phyloP scores from a whole-genome alignment of 768 basidiomycete genomes.

The Lactarius hengduanensis region DNA sequence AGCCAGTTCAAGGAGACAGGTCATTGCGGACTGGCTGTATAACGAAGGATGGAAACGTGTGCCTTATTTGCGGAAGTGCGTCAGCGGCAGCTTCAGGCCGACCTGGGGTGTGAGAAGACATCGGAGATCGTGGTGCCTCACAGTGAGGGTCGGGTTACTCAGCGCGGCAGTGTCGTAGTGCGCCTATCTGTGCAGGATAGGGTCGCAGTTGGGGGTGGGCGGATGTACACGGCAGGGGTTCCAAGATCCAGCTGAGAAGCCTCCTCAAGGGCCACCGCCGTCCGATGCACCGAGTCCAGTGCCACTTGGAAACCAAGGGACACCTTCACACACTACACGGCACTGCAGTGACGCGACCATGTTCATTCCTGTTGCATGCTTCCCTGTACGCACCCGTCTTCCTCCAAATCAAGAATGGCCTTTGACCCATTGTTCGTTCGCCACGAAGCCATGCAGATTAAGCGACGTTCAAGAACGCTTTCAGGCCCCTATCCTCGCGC shows the following conservation, averaged over 20 bases:
- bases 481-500: constrained; percentile 18
- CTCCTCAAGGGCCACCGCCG: constrained; percentile 5
- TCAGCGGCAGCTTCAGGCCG: constrained; percentile 19
- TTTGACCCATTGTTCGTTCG: constrained; percentile 12
- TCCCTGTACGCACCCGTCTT: constrained; percentile 21
- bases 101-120: not conserved
- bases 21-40: constrained; percentile 15
- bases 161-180: constrained; percentile 16
- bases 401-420: constrained; percentile 13
- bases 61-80: constrained; percentile 14
- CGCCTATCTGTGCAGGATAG: constrained; percentile 23
- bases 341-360: constrained; percentile 15
- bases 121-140: constrained; percentile 11
- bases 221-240: constrained; percentile 10
- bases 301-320: constrained; percentile 10
- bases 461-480: constrained; percentile 27
- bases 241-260: not conserved
- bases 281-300: constrained; percentile 20
- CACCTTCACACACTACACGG: constrained; percentile 16
- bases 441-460: constrained; percentile 26
- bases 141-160: constrained; percentile 17
- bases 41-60: constrained; percentile 5
- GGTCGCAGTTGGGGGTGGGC: constrained; percentile 25
- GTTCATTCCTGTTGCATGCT: constrained; percentile 14
- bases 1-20: constrained; percentile 24